Evolutionary conservation across 345 rosid genomes (phyloP).

Genomic region (Boechera retrofracta): DNA sequence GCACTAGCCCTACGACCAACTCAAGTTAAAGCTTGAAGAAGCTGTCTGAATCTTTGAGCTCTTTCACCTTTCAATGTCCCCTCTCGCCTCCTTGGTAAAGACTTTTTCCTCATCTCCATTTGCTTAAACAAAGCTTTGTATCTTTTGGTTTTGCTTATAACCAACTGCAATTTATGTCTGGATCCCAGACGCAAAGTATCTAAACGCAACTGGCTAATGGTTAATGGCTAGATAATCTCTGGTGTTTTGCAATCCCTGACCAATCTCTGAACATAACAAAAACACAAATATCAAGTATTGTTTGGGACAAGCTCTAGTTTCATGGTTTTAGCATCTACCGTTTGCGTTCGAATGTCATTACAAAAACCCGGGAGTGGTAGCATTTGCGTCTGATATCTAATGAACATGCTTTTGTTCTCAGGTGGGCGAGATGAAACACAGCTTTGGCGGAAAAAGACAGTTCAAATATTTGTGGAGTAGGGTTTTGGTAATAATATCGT

Average conservation of each 20-base stretch:
- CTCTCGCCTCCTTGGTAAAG: constrained; percentile 31
- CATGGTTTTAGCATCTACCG: background rate
- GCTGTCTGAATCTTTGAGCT: constrained; percentile 28
- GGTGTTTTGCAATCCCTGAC: background rate
- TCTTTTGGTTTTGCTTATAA: background rate
- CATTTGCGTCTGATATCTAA: background rate
- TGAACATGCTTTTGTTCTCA: constrained; percentile 23
- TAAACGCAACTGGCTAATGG: background rate
- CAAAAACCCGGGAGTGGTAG: background rate
- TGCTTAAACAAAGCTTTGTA: background rate
- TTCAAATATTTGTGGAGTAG: constrained; percentile 28
- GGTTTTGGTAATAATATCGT: constrained; percentile 34
- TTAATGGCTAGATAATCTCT: background rate
- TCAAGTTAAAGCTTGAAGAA: constrained; percentile 18
- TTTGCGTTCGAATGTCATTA: background rate
- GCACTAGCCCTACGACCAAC: constrained; percentile 46
- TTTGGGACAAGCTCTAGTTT: background rate
- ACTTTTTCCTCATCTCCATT: background rate
- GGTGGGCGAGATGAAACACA: constrained; percentile 27
- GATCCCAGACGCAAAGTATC: background rate
- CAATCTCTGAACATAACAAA: background rate
- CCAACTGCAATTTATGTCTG: background rate
- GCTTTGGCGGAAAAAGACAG: constrained; percentile 1
- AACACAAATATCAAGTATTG: background rate
- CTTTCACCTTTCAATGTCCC: background rate